Percentiles rank a stretch among this genome's conserved stretches.
These are phyloP conservation scores for Colletotrichum chrysophilum DNA, from an alignment of 2,329 filamentous ascomycete genomes.

Conservation along the genomic window DNA sequence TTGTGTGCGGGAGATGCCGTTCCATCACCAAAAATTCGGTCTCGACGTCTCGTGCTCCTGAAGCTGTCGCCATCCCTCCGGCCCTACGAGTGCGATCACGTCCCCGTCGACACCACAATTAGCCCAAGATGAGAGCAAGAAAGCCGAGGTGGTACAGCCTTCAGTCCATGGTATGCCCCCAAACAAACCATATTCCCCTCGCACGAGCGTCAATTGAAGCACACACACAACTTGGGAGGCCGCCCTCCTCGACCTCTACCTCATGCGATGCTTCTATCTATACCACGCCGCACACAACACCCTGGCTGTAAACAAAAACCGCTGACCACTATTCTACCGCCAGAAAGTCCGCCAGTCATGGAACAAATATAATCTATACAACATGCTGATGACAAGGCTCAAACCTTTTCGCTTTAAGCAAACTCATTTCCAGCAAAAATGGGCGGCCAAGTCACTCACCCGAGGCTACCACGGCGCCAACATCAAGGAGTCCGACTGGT, in stretches of 20 bases:
- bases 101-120: slow-evolving; percentile 26
- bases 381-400: slow-evolving; percentile 65
- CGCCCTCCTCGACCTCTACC: background rate
- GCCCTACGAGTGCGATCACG: background rate
- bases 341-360: slow-evolving; percentile 95
- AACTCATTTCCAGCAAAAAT: slow-evolving; percentile 99
- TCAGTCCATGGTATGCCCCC: slow-evolving; percentile 63
- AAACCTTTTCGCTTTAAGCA: slow-evolving; percentile 46
- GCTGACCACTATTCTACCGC: slow-evolving; percentile 9
- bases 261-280: background rate
- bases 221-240: background rate
- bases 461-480: slow-evolving; percentile 95
- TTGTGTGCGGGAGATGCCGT: slow-evolving; percentile 12
- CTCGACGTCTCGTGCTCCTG: slow-evolving; percentile 14
- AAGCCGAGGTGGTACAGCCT: slow-evolving; percentile 71
- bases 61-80: slow-evolving; percentile 13
- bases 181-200: background rate
- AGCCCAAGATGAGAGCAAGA: slow-evolving; percentile 53
- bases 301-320: background rate
- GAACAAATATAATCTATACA: slow-evolving; percentile 98
- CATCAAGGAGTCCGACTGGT: slow-evolving; percentile 91
- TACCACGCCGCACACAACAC: background rate
- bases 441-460: slow-evolving; percentile 82
- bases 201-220: background rate
- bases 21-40: slow-evolving; percentile 23